Conservation (phyloP, 2,329 filamentous ascomycete genomes). For the Pyricularia grisea region DNA sequence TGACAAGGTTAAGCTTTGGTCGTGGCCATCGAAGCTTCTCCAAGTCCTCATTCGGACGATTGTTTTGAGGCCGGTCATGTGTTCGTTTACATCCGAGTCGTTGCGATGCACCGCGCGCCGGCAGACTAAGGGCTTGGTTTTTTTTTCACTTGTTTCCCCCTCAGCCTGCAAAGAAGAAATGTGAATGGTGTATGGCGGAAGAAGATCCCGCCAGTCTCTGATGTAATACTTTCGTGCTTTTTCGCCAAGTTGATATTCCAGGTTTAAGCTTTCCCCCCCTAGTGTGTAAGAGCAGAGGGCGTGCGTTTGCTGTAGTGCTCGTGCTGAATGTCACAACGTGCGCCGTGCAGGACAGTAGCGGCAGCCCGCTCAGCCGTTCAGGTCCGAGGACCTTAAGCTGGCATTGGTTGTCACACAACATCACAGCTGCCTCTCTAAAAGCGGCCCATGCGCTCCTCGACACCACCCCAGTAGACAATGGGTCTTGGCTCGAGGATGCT, state of each 20-base stretch:
- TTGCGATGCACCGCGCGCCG: background rate
- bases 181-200: background rate
- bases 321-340: background rate
- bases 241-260: background rate
- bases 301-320: background rate
- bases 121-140: background rate
- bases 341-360: background rate
- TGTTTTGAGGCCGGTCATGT: background rate
- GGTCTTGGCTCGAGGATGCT: constrained; percentile 52
- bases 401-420: too few species aligned
- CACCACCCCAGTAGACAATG: constrained; percentile 52
- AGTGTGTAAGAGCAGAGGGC: background rate
- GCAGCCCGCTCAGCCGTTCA: background rate
- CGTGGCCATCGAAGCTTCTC: background rate
- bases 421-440: constrained; percentile 15
- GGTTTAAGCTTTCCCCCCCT: background rate
- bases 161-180: background rate
- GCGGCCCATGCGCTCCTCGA: constrained; percentile 49
- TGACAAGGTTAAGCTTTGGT: background rate
- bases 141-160: background rate
- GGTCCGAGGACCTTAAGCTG: background rate
- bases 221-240: background rate
- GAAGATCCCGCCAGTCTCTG: background rate
- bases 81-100: background rate
- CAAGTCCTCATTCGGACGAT: background rate